Base-by-base conservation (phyloP, 2,329 filamentous ascomycete genomes). In the Dactylellina parvicollis region DNA sequence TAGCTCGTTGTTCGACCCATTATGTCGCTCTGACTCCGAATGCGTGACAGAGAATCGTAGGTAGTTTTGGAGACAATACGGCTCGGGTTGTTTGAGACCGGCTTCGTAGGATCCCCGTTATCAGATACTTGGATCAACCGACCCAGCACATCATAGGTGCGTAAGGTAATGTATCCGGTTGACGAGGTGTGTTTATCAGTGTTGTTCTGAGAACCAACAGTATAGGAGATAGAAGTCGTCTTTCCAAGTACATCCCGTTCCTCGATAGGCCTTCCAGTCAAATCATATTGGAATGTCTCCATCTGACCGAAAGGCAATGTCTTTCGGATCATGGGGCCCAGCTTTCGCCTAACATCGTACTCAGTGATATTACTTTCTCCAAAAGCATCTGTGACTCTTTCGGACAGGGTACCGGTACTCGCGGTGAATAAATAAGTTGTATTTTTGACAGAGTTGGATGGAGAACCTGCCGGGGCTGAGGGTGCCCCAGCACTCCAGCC, bases 121-220 rank as follows among this genome's bases (percentile, higher is more conserved):
- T 64, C 59, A 2, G 5, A 4, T 10, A 64, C 38, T 20, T 28
- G 5, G 26, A 44, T 32, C 2, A 42, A 16, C 4, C 49, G 5
- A 3, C 49, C 59, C 2, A 52, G 22, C 4, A n/a, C 30, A 24
- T 64, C 47, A n/a, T n/a, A n/a, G n/a, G n/a, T n/a, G n/a, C n/a
- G 46, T 20, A 10, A 10, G 9, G 14, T 8, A 20, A 32, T 9
- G 18, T 64, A 64, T 14, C 30, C 14, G 7, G 30, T 24, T 20
- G 59, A 7, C 24, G 9, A n/a, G 22, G n/a, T 30, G 5, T 16
- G 4, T 4, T n/a, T 8, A 12, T 16, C 18, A 3, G 12, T 4
- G 28, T 38, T 60, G 18, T 14, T 18, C 5, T 2, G 10, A 20
- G 20, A n/a, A 7, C 59, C 32, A n/a, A n/a, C n/a, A n/a, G n/a